Base-by-base conservation (phyloP, 768 basidiomycete species). In the Porpolomopsis calyptriformis region DNA sequence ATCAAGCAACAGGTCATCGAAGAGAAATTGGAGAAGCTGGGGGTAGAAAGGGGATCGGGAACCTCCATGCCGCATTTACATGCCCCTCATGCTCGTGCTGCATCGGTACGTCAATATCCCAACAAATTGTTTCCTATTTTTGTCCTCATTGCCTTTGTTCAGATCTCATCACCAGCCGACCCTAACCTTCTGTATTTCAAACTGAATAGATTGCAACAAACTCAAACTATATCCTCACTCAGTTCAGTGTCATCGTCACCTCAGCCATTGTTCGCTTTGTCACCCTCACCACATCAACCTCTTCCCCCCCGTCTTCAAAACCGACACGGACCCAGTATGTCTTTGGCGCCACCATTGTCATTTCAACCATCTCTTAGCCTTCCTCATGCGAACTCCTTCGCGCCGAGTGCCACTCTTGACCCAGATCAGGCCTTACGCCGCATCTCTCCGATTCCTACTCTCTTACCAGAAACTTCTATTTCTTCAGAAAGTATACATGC, bases 121-220 rank as follows among this genome's bases (percentile, higher is more conserved):
- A 57, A 57, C 54, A 61, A 55, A 54, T 36, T 38, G 49, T 41
- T 42, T 26, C 46, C 46, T 49, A 40, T 47, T 48, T 50, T 55
- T 19, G 54, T 46, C 29, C 37, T n/a, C n/a, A n/a, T n/a, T n/a
- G n/a, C 40, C 42, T 45, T 46, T 36, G 38, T 48, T 19, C 56
- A 91, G 88, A 85, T 90, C 63, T 90, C 88, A 1, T 89, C 86
- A n/a, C 86, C 88, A 23, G 87, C 87, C 3, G 88, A 90, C 58
- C 87, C 88, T 23, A 82, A 84, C 16, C 62, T 91, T 19, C 68
- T 91, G 16, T 73, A 78, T 52, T 88, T 83, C 65, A 89, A 87
- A 61, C 69, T 90, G 36, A 87, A 86, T 64, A 87, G 86, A 62
- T 69, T 91, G 8, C 86, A 87, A 51, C 81, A 81, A 62, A 73